Base-by-base conservation (phyloP, 345 rosid species). In the Stellera chamaejasme region DNA sequence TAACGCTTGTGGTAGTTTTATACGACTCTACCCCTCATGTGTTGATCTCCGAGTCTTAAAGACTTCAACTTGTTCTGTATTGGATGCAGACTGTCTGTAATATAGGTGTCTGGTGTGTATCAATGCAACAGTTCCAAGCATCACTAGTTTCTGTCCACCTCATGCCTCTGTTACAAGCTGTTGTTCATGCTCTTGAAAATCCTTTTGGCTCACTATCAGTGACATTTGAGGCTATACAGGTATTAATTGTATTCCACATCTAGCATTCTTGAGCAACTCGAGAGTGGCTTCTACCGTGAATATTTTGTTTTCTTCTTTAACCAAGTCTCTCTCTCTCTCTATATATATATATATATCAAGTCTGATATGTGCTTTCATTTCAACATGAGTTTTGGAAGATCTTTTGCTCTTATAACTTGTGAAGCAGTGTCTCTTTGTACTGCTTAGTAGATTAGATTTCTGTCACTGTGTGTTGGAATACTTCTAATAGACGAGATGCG, bases 161-260 rank as follows among this genome's bases (percentile, higher is more conserved):
- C 25, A 45, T 64, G 19, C 49, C 69, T 12, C 27, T 76, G 44
- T 60, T 83, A 68, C 57, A 11, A 36, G 83, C 77, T 13, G 74
- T 74, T 55, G 67, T 80, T 60, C 77, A 76, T 68, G 83, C 83
- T 42, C 69, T 83, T 28, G 81, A 79, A 61, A 77, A 82, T 60
- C 89, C 83, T 42, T 62, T 60, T 52, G 89, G 83, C 13, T 82
- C 89, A 42, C 54, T 79, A 56, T 82, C 85, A 43, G 76, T 71
- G 8, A 78, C 85, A 32, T 78, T 74, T 47, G 90, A 83, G 76
- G 83, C 82, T 50, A 58, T 78, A 50, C 79, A 78, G 84, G 86
- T 80, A 58, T 8, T 12, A 11, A 51, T 14, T 8, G 36, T 50
- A 10, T 19, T 14, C 39, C 39, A 32, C 9, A 5, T 32, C 39